These are phyloP conservation scores for Clausena lansium DNA, from an alignment of 345 rosid genomes.

Conservation along the genomic window DNA sequence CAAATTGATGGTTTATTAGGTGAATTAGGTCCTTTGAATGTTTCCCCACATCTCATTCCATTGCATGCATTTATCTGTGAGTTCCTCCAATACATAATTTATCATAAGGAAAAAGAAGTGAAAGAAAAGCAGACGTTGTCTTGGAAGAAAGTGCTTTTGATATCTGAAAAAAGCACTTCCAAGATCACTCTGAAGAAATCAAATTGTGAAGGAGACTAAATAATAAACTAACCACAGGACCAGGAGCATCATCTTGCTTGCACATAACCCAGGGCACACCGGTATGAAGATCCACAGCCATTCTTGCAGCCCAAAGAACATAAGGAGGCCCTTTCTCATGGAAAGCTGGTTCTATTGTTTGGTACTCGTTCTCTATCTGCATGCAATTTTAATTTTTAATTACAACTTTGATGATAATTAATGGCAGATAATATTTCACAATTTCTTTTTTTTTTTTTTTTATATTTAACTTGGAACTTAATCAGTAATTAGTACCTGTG, in stretches of 20 bases:
- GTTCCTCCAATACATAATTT: background rate
- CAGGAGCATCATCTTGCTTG: conserved; percentile 80
- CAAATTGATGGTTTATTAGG: conserved; percentile 62
- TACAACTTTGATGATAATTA: too few relatives aligned
- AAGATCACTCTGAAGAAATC: background rate
- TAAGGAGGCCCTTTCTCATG: conserved; percentile 43
- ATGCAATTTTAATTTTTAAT: background rate
- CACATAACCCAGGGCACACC: conserved; percentile 94
- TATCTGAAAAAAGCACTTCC: background rate
- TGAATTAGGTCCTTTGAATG: conserved; percentile 65
- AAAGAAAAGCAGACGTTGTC: too few relatives aligned
- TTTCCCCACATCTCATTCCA: conserved; percentile 69
- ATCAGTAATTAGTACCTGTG: conserved; percentile 40
- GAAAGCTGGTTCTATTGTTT: conserved; percentile 49
- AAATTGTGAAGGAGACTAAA: too few relatives aligned
- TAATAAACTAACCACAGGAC: conserved; percentile 48
- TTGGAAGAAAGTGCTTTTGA: background rate
- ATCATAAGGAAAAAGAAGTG: background rate
- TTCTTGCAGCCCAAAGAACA: conserved; percentile 65
- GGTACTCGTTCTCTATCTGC: conserved; percentile 83
- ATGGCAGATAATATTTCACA: too few relatives aligned
- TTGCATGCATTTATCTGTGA: conserved; percentile 77
- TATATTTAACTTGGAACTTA: too few relatives aligned
- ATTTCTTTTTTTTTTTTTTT: too few relatives aligned
- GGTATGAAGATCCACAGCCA: conserved; percentile 60